Base-by-base conservation (phyloP, 768 basidiomycete species). In the Exidia glandulosa region DNA sequence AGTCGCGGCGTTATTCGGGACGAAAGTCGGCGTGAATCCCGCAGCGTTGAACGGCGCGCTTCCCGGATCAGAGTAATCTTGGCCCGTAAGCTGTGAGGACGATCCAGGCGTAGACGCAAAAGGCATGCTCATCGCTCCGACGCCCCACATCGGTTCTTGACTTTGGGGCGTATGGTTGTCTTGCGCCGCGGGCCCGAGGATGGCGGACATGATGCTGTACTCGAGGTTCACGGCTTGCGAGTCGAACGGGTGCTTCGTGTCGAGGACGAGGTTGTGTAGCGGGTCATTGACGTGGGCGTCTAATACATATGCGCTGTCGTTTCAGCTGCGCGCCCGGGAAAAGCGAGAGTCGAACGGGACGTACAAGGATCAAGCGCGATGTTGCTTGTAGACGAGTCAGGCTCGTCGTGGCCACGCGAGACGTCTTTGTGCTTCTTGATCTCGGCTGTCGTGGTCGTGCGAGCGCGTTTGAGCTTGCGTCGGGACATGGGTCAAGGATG, bases 201-300 rank as follows among this genome's bases (percentile, higher is more conserved):
- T 94, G 27, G 88, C 84, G 54, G 90, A 91, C 5, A 98, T 82
- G 65, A 96, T 95, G 55, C 91, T 91, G 72, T 96, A 98, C 69
- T 98, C 95, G 62, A 92, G 77, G 69, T 94, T 94, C 27, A 92
- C 93, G 9, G 90, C 91, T 70, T 94, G 90, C 50, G 90, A 92
- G 57, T 86, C 88, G 71, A 94, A 93, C 13, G 82, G 66, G 70
- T 73, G 79, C 66, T 76, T 76, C 56, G 86, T 76, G 69, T 87
- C 82, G 67, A 87, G 86, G 14, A 81, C 64, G 16, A 79, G 71
- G 62, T 80, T 77, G 69, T 86, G 82, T 62, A 90, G 75, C 7
- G 82, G 75, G 62, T 90, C 86, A 59, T 73, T 72, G 58, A 80
- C 76, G 34, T 79, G 66, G 68, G 81, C 5, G 41, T 45, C 41